Evolutionary conservation across 2,329 filamentous ascomycete genomes (phyloP).

Genomic region (Botrytis hyacinthi): DNA sequence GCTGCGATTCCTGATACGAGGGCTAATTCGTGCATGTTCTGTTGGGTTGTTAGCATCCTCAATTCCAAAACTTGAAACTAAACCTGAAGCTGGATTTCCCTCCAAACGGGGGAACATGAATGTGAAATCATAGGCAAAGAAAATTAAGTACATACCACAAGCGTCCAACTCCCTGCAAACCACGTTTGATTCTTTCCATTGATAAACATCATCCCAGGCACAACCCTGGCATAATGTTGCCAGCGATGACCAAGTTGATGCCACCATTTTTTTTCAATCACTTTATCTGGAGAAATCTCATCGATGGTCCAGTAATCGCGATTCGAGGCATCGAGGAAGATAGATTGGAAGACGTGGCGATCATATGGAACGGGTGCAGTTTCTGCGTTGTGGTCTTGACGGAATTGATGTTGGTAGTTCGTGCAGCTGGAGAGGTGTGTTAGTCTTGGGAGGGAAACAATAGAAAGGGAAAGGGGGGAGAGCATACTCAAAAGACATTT

Average conservation of each 20-base stretch:
- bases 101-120: too few relatives aligned
- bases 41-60: constrained; percentile 23
- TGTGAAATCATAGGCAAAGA: too few relatives aligned
- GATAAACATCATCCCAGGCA: constrained; percentile 71
- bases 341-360: constrained; percentile 47
- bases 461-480: too few relatives aligned
- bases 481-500: constrained; percentile 64
- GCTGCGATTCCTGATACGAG: constrained; percentile 70
- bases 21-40: constrained; percentile 69
- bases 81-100: too few relatives aligned
- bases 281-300: constrained; percentile 57
- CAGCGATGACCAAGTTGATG: constrained; percentile 58
- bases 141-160: constrained; percentile 28
- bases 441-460: neutral
- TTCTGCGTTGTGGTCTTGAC: constrained; percentile 34
- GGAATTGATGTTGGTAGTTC: constrained; percentile 73
- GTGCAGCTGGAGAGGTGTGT: constrained; percentile 48
- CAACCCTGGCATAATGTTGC: constrained; percentile 62
- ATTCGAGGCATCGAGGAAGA: constrained; percentile 60
- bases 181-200: constrained; percentile 61
- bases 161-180: constrained; percentile 36
- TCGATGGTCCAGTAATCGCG: constrained; percentile 57
- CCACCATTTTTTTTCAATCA: constrained; percentile 66
- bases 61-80: too few relatives aligned
- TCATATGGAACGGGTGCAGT: constrained; percentile 1